A percentile compares a stretch with the other conserved stretches of the same genome.
These are phyloP conservation scores for Cnidoscolus chayamansa DNA, from an alignment of 441 rosid genomes.

Conservation along the genomic window DNA sequence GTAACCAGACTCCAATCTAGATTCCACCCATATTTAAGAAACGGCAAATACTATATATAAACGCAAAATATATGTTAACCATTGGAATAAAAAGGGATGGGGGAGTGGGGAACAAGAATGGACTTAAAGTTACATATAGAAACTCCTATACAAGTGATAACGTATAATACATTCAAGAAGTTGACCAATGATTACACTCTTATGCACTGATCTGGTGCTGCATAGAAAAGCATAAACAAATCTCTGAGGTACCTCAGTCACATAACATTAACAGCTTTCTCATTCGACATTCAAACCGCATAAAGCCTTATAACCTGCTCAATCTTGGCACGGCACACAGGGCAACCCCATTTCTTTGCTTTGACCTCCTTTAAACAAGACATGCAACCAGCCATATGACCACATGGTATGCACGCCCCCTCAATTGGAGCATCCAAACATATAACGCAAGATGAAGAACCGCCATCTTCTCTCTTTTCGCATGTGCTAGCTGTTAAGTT, in stretches of 20 bases:
- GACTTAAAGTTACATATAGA: too few relatives aligned
- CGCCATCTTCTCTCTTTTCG: conserved; percentile 50
- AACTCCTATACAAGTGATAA: neutral
- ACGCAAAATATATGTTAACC: too few relatives aligned
- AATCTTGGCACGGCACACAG: conserved; percentile 82
- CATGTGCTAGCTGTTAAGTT: conserved; percentile 29
- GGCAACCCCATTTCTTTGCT: conserved; percentile 91
- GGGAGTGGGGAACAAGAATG: too few relatives aligned
- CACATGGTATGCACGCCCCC: conserved; percentile 92
- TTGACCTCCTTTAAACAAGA: conserved; percentile 79
- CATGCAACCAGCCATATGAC: conserved; percentile 95
- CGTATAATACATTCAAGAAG: neutral
- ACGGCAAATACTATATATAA: too few relatives aligned
- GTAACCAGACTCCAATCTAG: too few relatives aligned
- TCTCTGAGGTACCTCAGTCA: neutral
- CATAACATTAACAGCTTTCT: conserved; percentile 13
- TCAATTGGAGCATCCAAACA: conserved; percentile 91
- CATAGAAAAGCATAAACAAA: neutral
- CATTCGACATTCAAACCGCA: conserved; percentile 49
- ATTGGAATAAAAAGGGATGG: too few relatives aligned
- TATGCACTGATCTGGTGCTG: neutral
- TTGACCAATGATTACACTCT: neutral
- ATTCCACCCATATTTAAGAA: too few relatives aligned
- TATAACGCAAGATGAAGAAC: conserved; percentile 54
- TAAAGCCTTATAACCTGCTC: conserved; percentile 70